Base-by-base conservation (phyloP, 148 eudicot species). In the Dysphania ambrosioides region DNA sequence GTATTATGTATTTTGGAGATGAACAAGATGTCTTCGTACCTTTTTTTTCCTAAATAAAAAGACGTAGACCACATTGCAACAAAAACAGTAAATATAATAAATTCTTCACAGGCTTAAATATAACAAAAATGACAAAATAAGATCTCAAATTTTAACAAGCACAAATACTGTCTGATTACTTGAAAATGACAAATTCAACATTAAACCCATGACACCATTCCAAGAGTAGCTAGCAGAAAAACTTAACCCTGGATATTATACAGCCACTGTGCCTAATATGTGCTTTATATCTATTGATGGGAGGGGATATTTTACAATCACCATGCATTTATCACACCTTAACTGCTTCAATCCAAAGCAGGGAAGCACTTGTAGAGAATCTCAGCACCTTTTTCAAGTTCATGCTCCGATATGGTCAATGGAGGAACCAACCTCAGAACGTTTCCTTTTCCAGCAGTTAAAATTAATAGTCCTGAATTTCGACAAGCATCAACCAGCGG, bases 401-500 rank as follows among this genome's bases (percentile, higher is more conserved):
- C 97, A 59, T 83, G 77, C 85, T 85, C 85, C 0, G 97, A 85
- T 19, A 95, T 83, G 57, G 88, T 75, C 86, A 95, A 83, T n/a
- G 97, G 97, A 10, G 97, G 98, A 53, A 95, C 92, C 66, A 95
- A 83, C 83, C 97, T 83, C 67, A 90, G 91, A 2, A 95, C 84
- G 44, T 95, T 88, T 32, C 92, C 98, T 78, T 92, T 95, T 2
- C 97, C 98, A 1, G 98, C 96, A 11, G 98, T 95, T 67, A 92
- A 70, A 51, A 95, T 80, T 49, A 95, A 86, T 80, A 95, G 84
- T 24, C 98, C 97, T 0, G 88, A 81, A 13, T 82, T 51, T 31
- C 80, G 86, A 72, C 96, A 93, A 15, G 90, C 92, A n/a, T 87
- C 91, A 42, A 90, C 96, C 18, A 93, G 81, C 2, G 91, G 86